Conservation (phyloP, 2,329 filamentous ascomycete genomes). For the Zymoseptoria pseudotritici region DNA sequence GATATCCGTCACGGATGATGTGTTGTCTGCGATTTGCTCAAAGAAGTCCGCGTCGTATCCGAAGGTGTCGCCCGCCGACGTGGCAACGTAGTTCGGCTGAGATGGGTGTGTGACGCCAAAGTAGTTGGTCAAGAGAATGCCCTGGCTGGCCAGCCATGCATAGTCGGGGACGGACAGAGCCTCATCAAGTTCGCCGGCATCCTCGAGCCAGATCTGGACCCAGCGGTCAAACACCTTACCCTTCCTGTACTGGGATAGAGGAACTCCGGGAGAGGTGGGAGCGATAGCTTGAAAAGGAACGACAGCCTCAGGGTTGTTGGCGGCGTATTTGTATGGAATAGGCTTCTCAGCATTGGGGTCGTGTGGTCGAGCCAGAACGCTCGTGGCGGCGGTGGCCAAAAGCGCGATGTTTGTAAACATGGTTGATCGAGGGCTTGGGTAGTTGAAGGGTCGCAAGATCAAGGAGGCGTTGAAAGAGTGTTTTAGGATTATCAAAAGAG, state of each 20-base stretch:
- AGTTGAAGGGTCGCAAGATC: background rate
- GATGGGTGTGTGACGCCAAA: constrained; percentile 46
- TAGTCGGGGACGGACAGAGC: constrained; percentile 57
- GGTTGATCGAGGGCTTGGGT: background rate
- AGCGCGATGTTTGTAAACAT: background rate
- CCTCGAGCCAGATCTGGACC: constrained; percentile 67
- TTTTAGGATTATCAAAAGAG: too few species aligned
- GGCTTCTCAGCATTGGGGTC: background rate
- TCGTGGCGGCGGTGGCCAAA: background rate
- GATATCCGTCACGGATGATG: constrained; percentile 36
- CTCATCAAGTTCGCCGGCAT: constrained; percentile 57
- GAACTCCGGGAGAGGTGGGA: background rate
- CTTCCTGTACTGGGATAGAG: constrained; percentile 39
- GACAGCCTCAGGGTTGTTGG: background rate
- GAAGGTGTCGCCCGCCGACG: constrained; percentile 64
- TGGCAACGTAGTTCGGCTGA: constrained; percentile 67
- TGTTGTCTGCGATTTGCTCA: constrained; percentile 37
- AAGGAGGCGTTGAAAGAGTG: background rate
- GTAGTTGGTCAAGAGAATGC: constrained; percentile 52
- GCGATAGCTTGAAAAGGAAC: background rate
- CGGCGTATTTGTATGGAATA: background rate
- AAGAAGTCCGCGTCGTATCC: constrained; percentile 64
- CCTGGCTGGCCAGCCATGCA: constrained; percentile 51
- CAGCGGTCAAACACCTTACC: constrained; percentile 68
- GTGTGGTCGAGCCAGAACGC: background rate